Percentiles rank a stretch among this genome's conserved stretches.
Evolutionary conservation across 2,329 filamentous ascomycete genomes (phyloP).

Genomic region (Colletotrichum paranaense): DNA sequence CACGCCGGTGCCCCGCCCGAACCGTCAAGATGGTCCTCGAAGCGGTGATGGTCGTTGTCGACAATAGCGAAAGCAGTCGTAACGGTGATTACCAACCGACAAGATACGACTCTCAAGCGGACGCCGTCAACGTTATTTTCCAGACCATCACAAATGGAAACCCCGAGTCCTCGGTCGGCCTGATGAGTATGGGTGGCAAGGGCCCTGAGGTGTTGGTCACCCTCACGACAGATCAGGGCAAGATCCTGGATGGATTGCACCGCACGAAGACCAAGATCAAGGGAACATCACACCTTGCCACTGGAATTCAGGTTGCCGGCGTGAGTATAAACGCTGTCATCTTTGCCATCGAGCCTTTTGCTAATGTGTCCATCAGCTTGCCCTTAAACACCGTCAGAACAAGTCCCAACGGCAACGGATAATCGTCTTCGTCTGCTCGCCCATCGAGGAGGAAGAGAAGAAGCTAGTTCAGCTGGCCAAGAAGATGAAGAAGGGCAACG

Average conservation of each 20-base stretch:
- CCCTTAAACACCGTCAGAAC: conserved; percentile 97
- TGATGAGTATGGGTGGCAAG: conserved; percentile 99
- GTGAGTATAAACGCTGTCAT: conserved; percentile 65
- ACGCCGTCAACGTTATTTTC: conserved; percentile 95
- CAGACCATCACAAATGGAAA: conserved; percentile 95
- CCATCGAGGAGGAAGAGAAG: conserved; percentile 90
- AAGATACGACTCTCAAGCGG: conserved; percentile 94
- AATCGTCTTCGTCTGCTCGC: conserved; percentile 96
- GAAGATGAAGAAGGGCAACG: conserved; percentile 98
- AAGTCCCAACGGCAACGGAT: conserved; percentile 97
- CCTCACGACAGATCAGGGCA: conserved; percentile 94
- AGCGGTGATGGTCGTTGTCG: conserved; percentile 99
- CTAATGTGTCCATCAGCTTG: conserved; percentile 70
- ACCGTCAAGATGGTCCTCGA: conserved; percentile 91
- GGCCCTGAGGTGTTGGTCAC: conserved; percentile 98
- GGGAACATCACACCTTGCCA: conserved; percentile 88
- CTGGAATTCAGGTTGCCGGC: conserved; percentile 93
- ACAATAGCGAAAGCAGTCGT: conserved; percentile 98
- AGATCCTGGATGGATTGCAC: conserved; percentile 92
- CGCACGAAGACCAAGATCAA: conserved; percentile 91
- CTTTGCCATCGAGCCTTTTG: conserved; percentile 12
- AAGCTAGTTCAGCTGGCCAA: conserved; percentile 89
- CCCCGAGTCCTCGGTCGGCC: conserved; percentile 94
- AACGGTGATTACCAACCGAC: conserved; percentile 95
- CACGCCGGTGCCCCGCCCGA: conserved; percentile 30